Conservation (phyloP, 495 filamentous ascomycete genomes). For the Delitschia confertaspora region DNA sequence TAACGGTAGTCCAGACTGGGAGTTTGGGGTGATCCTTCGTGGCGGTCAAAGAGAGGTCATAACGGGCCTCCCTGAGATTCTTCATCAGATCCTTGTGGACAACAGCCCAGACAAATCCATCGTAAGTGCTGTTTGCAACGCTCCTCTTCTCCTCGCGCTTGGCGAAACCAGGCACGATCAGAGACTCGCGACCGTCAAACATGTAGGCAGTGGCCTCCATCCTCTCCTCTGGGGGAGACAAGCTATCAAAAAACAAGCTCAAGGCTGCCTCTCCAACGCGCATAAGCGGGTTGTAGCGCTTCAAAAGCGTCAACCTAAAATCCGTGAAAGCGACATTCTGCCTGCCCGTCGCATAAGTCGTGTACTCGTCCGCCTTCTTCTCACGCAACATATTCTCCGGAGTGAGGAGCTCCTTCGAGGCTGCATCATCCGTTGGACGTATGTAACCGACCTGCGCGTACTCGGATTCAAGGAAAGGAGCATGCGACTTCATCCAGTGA, state of each 20-base stretch:
- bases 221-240: slow-evolving; percentile 55
- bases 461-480: slow-evolving; percentile 62
- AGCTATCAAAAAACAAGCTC: slow-evolving; percentile 71
- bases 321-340: slow-evolving; percentile 90
- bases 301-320: slow-evolving; percentile 68
- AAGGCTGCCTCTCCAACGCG: slow-evolving; percentile 57
- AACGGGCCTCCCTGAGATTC: slow-evolving; percentile 79
- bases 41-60: slow-evolving; percentile 83
- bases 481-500: slow-evolving; percentile 70
- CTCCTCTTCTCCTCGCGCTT: slow-evolving; percentile 44
- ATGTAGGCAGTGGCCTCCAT: slow-evolving; percentile 68
- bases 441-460: slow-evolving; percentile 83
- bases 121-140: slow-evolving; percentile 66
- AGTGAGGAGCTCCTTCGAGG: slow-evolving; percentile 32
- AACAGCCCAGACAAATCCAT: slow-evolving; percentile 88
- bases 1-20: slow-evolving; percentile 85
- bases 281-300: slow-evolving; percentile 81
- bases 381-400: slow-evolving; percentile 66
- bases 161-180: slow-evolving; percentile 53
- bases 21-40: slow-evolving; percentile 87
- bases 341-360: slow-evolving; percentile 84
- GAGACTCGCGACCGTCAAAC: slow-evolving; percentile 85
- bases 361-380: slow-evolving; percentile 72
- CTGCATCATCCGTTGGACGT: slow-evolving; percentile 30
- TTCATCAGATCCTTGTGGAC: slow-evolving; percentile 95